A percentile compares a stretch with the other conserved stretches of the same genome.
phyloP scores from a whole-genome alignment of 2,329 filamentous ascomycete species.

The Helminthosporium solani region DNA sequence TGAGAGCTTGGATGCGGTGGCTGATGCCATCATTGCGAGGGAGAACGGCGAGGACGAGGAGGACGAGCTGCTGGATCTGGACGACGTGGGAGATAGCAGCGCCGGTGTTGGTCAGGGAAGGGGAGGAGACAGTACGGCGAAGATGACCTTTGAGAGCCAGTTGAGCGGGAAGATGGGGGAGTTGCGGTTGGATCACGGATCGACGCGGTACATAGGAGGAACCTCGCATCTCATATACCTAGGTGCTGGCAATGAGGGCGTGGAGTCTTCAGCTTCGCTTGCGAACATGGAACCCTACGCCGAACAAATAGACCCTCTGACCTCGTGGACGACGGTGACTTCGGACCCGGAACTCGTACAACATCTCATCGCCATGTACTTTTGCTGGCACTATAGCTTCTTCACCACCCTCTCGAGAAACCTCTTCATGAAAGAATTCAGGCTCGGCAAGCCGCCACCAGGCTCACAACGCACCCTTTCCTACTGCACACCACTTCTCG shows the following conservation, averaged over 20 bases:
- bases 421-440: slow-evolving; percentile 83
- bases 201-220: slow-evolving; percentile 86
- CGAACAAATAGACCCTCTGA: slow-evolving; percentile 65
- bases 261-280: slow-evolving; percentile 34
- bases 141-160: slow-evolving; percentile 67
- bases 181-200: slow-evolving; percentile 80
- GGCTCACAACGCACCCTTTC: slow-evolving; percentile 56
- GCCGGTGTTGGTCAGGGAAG: slow-evolving; percentile 4
- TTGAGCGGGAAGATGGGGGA: slow-evolving; percentile 92
- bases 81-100: slow-evolving; percentile 23
- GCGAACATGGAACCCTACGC: slow-evolving; percentile 50
- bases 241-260: slow-evolving; percentile 33
- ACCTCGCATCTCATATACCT: slow-evolving; percentile 91
- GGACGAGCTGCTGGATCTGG: slow-evolving; percentile 39
- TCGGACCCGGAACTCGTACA: slow-evolving; percentile 74
- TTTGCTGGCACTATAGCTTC: slow-evolving; percentile 96
- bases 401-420: slow-evolving; percentile 87
- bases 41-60: slow-evolving; percentile 51
- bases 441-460: slow-evolving; percentile 63
- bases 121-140: slow-evolving; percentile 27
- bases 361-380: slow-evolving; percentile 96
- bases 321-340: slow-evolving; percentile 86
- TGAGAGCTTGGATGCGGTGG: slow-evolving; percentile 68
- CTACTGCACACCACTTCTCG: slow-evolving; percentile 85
- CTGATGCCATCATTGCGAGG: slow-evolving; percentile 57